Conservation (phyloP, 192 early-diverging fungal species). For the Podila epicladia region DNA sequence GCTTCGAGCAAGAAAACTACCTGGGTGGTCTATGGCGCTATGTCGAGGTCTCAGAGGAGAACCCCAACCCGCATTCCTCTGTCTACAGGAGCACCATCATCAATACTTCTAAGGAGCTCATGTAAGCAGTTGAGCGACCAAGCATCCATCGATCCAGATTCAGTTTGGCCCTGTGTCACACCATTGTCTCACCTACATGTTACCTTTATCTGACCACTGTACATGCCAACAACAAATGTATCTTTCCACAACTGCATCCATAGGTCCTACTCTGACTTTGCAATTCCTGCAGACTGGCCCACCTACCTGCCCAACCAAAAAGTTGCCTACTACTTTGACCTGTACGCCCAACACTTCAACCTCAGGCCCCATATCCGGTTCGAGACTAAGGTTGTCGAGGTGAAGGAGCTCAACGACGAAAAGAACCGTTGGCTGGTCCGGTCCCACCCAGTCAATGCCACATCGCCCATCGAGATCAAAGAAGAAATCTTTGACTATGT, state of each 20-base stretch:
- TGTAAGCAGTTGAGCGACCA: conserved; percentile 5
- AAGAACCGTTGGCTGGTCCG: conserved; percentile 54
- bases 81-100: conserved; percentile 66
- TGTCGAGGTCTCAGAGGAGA: conserved; percentile 53
- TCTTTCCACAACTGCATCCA: not conserved
- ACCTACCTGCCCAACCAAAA: conserved; percentile 59
- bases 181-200: not conserved
- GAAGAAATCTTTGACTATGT: conserved; percentile 69
- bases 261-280: conserved; percentile 64
- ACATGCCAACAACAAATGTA: not conserved
- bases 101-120: conserved; percentile 65
- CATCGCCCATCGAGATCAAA: conserved; percentile 17
- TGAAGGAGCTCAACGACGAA: conserved; percentile 52
- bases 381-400: conserved; percentile 57
- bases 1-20: conserved; percentile 63
- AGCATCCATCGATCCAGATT: too few relatives aligned
- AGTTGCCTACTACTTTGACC: conserved; percentile 62
- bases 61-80: conserved; percentile 58
- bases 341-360: conserved; percentile 60
- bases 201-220: not conserved
- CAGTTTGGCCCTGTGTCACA: not conserved
- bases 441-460: conserved; percentile 3
- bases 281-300: conserved; percentile 68
- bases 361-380: conserved; percentile 63
- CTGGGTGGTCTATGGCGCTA: conserved; percentile 70